phyloP scores from a whole-genome alignment of 768 basidiomycete genomes.

The Mycena olivaceomarginata region DNA sequence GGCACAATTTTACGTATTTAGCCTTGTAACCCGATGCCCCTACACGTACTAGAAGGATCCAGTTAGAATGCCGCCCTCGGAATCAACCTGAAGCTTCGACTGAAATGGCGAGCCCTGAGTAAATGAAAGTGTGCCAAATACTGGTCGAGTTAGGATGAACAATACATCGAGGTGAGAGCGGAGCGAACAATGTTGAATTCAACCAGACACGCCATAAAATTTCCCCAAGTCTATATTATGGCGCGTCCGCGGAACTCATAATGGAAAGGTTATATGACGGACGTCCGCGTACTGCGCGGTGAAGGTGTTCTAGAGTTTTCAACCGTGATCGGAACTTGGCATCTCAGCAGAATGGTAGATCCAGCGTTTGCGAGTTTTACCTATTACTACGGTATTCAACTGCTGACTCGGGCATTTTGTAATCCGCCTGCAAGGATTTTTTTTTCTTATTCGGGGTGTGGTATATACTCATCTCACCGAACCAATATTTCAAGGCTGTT shows the following conservation, averaged over 20 bases:
- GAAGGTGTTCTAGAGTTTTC: neutral
- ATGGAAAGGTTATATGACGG: neutral
- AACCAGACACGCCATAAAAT: neutral
- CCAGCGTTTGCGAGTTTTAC: too few relatives aligned
- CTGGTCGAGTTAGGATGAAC: too few relatives aligned
- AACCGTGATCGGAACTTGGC: neutral
- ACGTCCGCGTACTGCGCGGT: neutral
- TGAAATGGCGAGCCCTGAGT: too few relatives aligned
- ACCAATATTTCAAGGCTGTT: too few relatives aligned
- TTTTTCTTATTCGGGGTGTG: too few relatives aligned
- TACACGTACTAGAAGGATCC: constrained; percentile 17
- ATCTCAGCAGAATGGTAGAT: neutral
- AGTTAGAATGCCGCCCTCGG: neutral
- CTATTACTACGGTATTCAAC: too few relatives aligned
- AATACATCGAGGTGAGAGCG: too few relatives aligned
- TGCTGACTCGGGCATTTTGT: too few relatives aligned
- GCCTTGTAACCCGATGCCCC: neutral
- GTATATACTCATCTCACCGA: too few relatives aligned
- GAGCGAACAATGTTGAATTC: neutral
- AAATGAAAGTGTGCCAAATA: too few relatives aligned
- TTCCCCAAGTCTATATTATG: too few relatives aligned
- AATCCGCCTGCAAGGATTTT: too few relatives aligned
- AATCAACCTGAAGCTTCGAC: neutral
- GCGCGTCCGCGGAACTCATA: neutral
- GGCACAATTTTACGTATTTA: constrained; percentile 33